Conservation (phyloP, 2,329 filamentous ascomycete genomes). For the Dactylellina leptospora region DNA sequence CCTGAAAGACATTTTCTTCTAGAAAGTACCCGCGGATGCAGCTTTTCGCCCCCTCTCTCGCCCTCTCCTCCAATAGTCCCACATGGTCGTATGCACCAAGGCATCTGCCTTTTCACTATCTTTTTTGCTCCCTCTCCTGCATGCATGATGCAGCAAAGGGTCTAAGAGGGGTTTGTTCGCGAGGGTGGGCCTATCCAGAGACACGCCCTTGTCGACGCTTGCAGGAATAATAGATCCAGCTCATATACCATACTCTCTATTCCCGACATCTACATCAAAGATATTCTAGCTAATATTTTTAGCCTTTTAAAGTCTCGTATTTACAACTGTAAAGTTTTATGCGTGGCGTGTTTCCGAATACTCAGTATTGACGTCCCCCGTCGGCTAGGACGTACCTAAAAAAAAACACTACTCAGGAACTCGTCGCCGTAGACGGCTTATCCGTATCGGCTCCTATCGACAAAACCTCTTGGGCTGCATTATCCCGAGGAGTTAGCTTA, state of each 20-base stretch:
- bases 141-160: conserved; percentile 37
- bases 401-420: conserved; percentile 2
- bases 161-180: conserved; percentile 18
- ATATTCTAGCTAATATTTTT: conserved; percentile 10
- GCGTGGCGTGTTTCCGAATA: conserved; percentile 22
- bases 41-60: conserved; percentile 2
- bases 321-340: conserved; percentile 17
- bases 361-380: background rate
- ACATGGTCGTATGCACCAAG: conserved; percentile 41
- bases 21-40: conserved; percentile 50
- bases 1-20: conserved; percentile 21
- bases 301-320: conserved; percentile 9
- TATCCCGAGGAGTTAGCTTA: conserved; percentile 41
- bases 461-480: conserved; percentile 51
- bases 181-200: conserved; percentile 8
- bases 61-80: conserved; percentile 23
- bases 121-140: conserved; percentile 30
- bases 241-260: too few relatives aligned
- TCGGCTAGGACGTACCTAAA: background rate
- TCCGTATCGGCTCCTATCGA: conserved; percentile 42
- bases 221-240: background rate
- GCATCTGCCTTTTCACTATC: conserved; percentile 38
- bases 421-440: conserved; percentile 16
- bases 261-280: conserved; percentile 22
- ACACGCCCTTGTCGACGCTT: conserved; percentile 19